Base-by-base conservation (phyloP, 2,329 filamentous ascomycete species). In the Pezicula carpinea region DNA sequence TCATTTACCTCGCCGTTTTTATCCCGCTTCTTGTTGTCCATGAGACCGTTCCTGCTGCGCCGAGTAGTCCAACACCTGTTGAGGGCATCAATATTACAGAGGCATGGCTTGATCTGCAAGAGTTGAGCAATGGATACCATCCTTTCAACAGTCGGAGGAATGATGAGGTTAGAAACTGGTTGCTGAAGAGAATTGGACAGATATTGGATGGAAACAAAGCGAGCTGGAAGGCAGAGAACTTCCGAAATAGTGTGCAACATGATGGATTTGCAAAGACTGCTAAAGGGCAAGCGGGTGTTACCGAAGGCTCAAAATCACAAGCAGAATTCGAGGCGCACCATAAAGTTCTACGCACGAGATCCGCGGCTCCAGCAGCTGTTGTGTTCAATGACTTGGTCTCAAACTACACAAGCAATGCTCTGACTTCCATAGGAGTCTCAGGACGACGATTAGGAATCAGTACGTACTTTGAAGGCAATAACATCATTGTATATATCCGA, bases 401-500 rank as follows among this genome's bases (percentile, higher is more conserved):
- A 26, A 97, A 96, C 61, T 78, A 88, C 45, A 93, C 90, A 1
- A 83, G 76, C 32, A 81, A 81, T 36, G 69, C 73, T 5, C 69
- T 70, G 44, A 65, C 60, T 2, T 66, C 59, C 4, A 64, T 67
- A 32, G 60, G 64, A 1, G 61, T 58, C 15, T 60, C 57, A 29
- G 59, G 66, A 43, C 58, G 49, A 36, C 45, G 57, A 6, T 50
- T 56, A 15, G 66, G 69, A 48, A 68, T 49, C 40, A 79, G 69
- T 21, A 79, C 89, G 22, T 96, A 97, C 64, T 96, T 95, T 59
- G 91, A 97, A 68, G 88, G 89, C 26, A 92, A 82, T 52, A 99
- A 97, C 60, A 83, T 96, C 55, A 84, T 96, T 52, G 83, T 96
- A 32, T 96, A 96, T 60, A 87, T 99, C 49, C 84, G 88, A 39